phyloP scores from a whole-genome alignment of 176 grass and related monocot species.

The Raddia guianensis region DNA sequence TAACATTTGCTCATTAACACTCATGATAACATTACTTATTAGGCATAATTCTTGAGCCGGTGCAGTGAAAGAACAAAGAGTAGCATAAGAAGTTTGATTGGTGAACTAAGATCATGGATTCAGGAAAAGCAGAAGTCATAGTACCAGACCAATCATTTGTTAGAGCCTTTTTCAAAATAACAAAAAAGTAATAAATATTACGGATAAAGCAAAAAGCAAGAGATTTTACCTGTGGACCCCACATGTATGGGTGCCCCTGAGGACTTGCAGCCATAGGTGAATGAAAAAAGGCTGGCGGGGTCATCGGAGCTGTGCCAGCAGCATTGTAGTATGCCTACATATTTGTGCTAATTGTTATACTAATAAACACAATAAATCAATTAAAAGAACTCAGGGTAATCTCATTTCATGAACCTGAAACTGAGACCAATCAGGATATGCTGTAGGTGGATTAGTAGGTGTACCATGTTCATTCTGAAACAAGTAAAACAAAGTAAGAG shows the following conservation, averaged over 20 bases:
- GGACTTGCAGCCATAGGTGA: conserved; percentile 47
- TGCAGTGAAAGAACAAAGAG: too few relatives aligned
- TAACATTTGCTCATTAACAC: conserved; percentile 24
- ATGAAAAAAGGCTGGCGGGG: conserved; percentile 57
- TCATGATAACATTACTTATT: conserved; percentile 19
- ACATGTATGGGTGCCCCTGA: conserved; percentile 65
- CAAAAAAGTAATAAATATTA: conserved; percentile 16
- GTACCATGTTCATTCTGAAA: conserved; percentile 59
- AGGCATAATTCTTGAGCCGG: conserved; percentile 8
- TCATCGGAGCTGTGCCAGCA: conserved; percentile 53
- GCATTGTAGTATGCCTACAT: conserved; percentile 64
- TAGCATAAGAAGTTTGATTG: too few relatives aligned
- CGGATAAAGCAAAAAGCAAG: neutral
- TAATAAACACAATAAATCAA: conserved; percentile 41
- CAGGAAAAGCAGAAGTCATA: conserved; percentile 20
- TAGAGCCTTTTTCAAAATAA: neutral
- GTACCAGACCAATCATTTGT: neutral
- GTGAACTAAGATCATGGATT: too few relatives aligned
- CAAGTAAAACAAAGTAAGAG: conserved; percentile 48
- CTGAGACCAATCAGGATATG: conserved; percentile 68
- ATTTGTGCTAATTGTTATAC: conserved; percentile 33
- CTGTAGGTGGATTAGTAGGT: conserved; percentile 55
- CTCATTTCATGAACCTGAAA: conserved; percentile 56
- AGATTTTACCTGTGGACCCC: conserved; percentile 61
- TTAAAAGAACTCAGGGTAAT: conserved; percentile 23